Evolutionary conservation across 306 rosid genomes (phyloP), one percentile per base, ranked within the genome.

Genomic region (Luffa aegyptiaca): DNA sequence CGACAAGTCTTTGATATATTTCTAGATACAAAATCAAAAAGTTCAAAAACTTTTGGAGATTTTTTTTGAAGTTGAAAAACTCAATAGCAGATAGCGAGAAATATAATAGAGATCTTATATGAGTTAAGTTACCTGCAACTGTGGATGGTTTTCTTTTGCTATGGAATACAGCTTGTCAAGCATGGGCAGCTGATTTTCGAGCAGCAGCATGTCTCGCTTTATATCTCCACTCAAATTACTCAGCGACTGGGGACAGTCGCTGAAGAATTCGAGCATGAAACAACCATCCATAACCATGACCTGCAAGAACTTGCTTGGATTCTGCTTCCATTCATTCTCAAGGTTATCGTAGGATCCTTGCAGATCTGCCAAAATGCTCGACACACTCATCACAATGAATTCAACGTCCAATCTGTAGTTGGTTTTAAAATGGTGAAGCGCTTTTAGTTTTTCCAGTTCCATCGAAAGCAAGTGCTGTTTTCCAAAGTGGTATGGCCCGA

Each of bases 131-230:
- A 26, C 31, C 31, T 26, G 31, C 31, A 26, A 26, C 31, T 59
- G 37, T 72, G 1, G 26, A 13, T 31, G 18, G 31, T 10, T 10
- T 31, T 12, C 26, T 26, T 8, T 3, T 17, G 1, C 2, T 44
- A 61, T 51, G 80, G 86, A 84, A 87, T 44, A 42, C 53, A 91
- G 76, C 21, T 37, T 62, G 36, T 80, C 68, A 33, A 89, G 86
- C 80, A 88, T 69, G 3, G 93, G 92, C 16, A 91, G 14, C 56
- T 91, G 96, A 81, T 91, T 91, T 81, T 89, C 89, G 39, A 91
- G 90, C 88, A 89, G 79, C 58, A 86, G 81, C 89, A 91, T 91
- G 75, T 89, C 93, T 5, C 92, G 84, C 49, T 45, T 77, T 72
- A 91, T 84, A 57, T 70, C 84, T 0, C 82, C 84, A 65, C 76